Evolutionary conservation across 108 stramenopile species (phyloP).

Genomic region (Conticribra guillardii): DNA sequence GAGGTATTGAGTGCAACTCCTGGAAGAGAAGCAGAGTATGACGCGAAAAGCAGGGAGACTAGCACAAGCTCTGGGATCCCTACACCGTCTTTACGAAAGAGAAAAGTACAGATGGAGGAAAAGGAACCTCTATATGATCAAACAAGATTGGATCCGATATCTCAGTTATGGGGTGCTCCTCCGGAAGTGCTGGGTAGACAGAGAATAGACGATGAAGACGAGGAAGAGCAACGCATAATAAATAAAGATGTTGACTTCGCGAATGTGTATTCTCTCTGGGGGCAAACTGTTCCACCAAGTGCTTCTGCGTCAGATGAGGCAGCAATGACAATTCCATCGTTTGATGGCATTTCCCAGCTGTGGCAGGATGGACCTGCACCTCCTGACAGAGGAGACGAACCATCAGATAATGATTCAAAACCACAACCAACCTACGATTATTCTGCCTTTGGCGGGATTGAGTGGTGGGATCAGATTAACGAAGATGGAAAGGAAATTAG

Average conservation of each 20-base stretch:
- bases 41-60: conserved; percentile 15
- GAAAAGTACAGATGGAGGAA: conserved; percentile 4
- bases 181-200: conserved; percentile 39
- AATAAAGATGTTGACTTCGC: conserved; percentile 52
- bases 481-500: conserved; percentile 63
- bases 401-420: neutral
- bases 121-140: conserved; percentile 55
- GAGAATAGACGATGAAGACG: conserved; percentile 22
- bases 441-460: conserved; percentile 20
- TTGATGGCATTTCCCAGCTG: conserved; percentile 47
- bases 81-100: neutral
- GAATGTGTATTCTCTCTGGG: conserved; percentile 56
- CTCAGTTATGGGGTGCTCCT: conserved; percentile 63
- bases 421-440: neutral
- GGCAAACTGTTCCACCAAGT: conserved; percentile 23
- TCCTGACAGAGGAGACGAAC: neutral
- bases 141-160: conserved; percentile 59
- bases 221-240: conserved; percentile 18
- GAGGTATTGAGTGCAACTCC: conserved; percentile 57
- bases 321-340: conserved; percentile 8
- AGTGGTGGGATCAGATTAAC: conserved; percentile 63
- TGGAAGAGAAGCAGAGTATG: conserved; percentile 48
- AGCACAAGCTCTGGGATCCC: neutral
- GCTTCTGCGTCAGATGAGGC: conserved; percentile 22
- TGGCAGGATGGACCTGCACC: conserved; percentile 31